These are phyloP conservation scores for Ceratobasidium sp. DNA, from an alignment of 1,284 basidiomycete genomes.

Conservation along the genomic window DNA sequence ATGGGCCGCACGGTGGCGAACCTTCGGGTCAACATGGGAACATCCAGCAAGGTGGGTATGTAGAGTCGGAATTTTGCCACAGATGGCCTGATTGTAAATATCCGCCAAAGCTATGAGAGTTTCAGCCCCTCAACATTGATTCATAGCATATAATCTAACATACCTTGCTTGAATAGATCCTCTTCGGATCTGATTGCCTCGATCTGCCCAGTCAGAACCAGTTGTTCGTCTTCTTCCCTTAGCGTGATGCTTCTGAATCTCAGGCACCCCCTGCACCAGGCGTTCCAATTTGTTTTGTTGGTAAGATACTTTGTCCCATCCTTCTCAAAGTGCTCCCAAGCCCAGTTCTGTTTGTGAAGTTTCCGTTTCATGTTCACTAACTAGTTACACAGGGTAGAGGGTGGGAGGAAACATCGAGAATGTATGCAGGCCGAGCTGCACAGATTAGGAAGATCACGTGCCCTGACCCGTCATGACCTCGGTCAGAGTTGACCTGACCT, in stretches of 20 bases:
- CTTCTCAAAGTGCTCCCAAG: background rate
- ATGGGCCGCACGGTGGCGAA: background rate
- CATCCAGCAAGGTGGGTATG: background rate
- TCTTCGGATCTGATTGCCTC: background rate
- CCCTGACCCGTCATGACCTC: slow-evolving; percentile 3
- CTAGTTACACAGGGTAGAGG: background rate
- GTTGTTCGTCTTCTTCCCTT: background rate
- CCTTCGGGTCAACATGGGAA: background rate
- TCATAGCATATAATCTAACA: background rate
- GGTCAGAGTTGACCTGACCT: slow-evolving; percentile 5
- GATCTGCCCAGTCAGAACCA: background rate
- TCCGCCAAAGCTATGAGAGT: background rate
- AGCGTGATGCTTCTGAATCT: background rate
- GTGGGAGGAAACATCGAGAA: background rate
- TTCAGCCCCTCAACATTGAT: background rate
- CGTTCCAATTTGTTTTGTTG: background rate
- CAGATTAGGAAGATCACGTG: background rate
- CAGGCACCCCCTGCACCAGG: background rate
- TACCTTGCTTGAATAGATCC: background rate
- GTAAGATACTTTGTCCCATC: background rate
- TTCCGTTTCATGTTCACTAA: background rate
- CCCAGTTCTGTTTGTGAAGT: background rate
- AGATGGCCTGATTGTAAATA: background rate
- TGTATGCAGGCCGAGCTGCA: background rate
- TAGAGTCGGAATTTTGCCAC: background rate